These are phyloP conservation scores for Blastocystis sp. DNA, from an alignment of 352 stramenopile genomes.

Conservation along the genomic window DNA sequence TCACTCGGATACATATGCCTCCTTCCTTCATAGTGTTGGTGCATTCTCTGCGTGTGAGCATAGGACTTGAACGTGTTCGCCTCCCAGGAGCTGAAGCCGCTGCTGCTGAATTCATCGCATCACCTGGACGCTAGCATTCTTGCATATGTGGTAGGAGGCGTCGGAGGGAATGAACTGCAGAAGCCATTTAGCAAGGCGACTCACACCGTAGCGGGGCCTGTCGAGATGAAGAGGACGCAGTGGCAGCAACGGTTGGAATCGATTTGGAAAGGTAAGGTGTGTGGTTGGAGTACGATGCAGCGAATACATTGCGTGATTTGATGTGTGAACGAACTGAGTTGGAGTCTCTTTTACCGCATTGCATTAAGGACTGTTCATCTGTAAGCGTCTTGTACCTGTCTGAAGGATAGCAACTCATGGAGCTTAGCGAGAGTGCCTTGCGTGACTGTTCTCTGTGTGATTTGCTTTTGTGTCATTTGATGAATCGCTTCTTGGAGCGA, in stretches of 20 bases:
- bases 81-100: background rate
- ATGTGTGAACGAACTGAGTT: no score
- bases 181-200: no score
- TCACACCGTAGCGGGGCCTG: no score
- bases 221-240: no score
- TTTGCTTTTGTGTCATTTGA: slow-evolving; percentile 26
- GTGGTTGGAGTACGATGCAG: background rate
- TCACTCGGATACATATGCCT: background rate
- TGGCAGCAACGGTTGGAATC: no score
- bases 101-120: background rate
- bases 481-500: background rate
- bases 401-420: background rate
- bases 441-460: background rate
- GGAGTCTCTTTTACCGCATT: background rate
- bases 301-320: no score
- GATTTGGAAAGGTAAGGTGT: background rate
- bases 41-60: background rate
- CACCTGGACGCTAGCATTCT: background rate
- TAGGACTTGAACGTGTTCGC: slow-evolving; percentile 7
- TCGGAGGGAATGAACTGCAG: background rate
- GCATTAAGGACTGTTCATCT: background rate
- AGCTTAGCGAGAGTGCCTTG: background rate
- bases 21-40: background rate
- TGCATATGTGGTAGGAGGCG: background rate
- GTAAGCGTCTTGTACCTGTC: background rate